Base-by-base conservation (phyloP, 148 eudicot species). In the Persicaria maculosa region DNA sequence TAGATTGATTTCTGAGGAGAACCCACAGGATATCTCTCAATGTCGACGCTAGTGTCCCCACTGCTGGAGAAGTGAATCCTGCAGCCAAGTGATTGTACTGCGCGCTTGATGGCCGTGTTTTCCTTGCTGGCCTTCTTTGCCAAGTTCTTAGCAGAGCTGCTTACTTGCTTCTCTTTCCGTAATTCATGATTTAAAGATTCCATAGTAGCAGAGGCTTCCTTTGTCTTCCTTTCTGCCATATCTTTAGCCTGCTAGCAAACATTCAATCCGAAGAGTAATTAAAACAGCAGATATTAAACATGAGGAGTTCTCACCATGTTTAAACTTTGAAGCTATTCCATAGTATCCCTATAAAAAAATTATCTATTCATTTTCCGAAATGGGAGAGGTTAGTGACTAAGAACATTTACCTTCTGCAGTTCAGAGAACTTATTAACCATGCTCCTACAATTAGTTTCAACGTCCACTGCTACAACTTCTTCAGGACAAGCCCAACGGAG, bases 401-500 rank as follows among this genome's bases (percentile, higher is more conserved):
- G 17, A 44, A 45, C 47, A 58, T 14, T 78, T 81, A 96, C 99
- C 97, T 88, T 90, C 72, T 92, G 90, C 77, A 92, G 79, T 72
- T 96, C 97, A 54, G 93, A 88, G 70, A 86, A 82, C 77, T 79
- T 89, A 48, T 73, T 80, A 46, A 81, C 82, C 93, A 88, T 86
- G 82, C 79, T 84, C 80, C 97, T 85, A 80, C 87, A 90, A 65
- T 84, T 84, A 82, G 91, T 83, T 83, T 92, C 99, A 75, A 96
- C 74, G 79, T 96, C 92, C 74, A 91, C 91, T 44, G 86, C 85
- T 81, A 86, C 94, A 44, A 91, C 86, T 87, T 90, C 99, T 62
- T 79, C 81, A 47, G 99, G 97, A 68, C 97, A 92, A 77, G 97
- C 87, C 97, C 97, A 96, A 68, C 99, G 92, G 78, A 96, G 92